These are phyloP conservation scores for Calonectria henricotiae DNA, from an alignment of 2,329 filamentous ascomycete species.

Conservation along the genomic window DNA sequence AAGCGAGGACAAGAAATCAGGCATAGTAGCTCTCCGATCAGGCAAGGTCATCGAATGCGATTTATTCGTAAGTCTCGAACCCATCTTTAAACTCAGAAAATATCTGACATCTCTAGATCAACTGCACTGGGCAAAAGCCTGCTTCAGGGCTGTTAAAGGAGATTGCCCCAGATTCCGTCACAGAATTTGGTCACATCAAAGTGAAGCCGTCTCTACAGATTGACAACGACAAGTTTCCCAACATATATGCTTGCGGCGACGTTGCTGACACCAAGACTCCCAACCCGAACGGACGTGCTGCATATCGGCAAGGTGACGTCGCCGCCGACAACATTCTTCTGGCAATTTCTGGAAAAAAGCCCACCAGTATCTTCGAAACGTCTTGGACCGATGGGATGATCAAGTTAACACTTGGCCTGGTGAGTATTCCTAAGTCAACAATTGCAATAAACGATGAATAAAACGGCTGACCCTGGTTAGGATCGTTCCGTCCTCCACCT, in stretches of 20 bases:
- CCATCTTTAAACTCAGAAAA: accelerated
- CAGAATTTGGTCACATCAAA: conserved; percentile 66
- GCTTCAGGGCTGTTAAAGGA: conserved; percentile 66
- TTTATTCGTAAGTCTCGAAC: conserved; percentile 61
- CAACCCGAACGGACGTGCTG: conserved; percentile 70
- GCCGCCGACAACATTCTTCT: conserved; percentile 71
- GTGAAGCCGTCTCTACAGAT: conserved; percentile 74
- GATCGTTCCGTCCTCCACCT: conserved; percentile 64
- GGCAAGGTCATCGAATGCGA: conserved; percentile 66
- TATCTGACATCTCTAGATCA: conserved; percentile 61
- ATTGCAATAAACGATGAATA: accelerated
- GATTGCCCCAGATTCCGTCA: conserved; percentile 64
- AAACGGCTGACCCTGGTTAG: conserved; percentile 52
- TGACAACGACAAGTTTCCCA: conserved; percentile 62
- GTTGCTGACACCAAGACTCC: conserved; percentile 69
- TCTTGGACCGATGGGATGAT: conserved; percentile 67
- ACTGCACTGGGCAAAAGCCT: conserved; percentile 74
- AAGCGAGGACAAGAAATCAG: conserved; percentile 56
- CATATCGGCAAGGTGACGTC: conserved; percentile 68
- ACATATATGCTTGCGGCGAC: conserved; percentile 77
- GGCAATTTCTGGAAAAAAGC: conserved; percentile 61
- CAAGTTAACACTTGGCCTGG: conserved; percentile 70
- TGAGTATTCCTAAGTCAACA: conserved; percentile 52
- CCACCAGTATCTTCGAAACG: conserved; percentile 60
- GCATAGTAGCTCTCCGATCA: conserved; percentile 63